Evolutionary conservation across 2,329 filamentous ascomycete species (phyloP).

Genomic region (Pseudocercospora musae): DNA sequence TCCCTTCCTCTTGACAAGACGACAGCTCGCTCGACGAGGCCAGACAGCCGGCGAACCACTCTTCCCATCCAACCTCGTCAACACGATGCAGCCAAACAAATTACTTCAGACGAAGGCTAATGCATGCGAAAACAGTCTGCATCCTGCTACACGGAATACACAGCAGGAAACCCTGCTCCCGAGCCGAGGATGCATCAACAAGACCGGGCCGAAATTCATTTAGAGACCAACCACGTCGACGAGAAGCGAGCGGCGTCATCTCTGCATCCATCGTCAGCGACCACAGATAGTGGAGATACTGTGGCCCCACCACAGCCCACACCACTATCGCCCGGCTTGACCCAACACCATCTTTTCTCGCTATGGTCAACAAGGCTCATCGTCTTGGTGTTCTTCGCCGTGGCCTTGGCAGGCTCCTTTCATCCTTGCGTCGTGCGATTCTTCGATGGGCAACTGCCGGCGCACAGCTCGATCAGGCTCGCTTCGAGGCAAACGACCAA

Average conservation of each 20-base stretch:
- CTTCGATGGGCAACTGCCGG: not conserved
- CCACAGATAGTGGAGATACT: constrained; percentile 10
- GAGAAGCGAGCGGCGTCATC: constrained; percentile 6
- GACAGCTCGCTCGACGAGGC: not conserved
- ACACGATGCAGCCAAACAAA: not conserved
- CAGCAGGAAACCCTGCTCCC: constrained; percentile 1
- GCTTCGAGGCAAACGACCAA: constrained; percentile 21
- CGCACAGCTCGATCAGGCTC: constrained; percentile 2
- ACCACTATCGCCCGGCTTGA: not conserved
- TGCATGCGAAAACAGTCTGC: constrained; percentile 10
- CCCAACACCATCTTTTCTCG: constrained; percentile 2
- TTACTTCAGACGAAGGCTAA: constrained; percentile 7
- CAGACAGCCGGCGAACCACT: not conserved
- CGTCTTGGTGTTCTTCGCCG: constrained; percentile 9
- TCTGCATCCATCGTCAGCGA: constrained; percentile 5
- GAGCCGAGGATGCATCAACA: constrained; percentile 5
- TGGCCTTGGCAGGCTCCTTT: constrained; percentile 2
- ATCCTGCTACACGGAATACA: constrained; percentile 5
- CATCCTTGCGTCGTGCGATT: not conserved
- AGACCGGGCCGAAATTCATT: constrained; percentile 10
- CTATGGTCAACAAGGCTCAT: constrained; percentile 11
- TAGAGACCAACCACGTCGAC: constrained; percentile 11
- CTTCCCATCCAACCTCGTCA: not conserved
- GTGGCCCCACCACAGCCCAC: constrained; percentile 17
- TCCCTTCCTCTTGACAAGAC: not conserved